Evolutionary conservation across 768 basidiomycete species (phyloP).

Genomic region (Clathrus columnatus): DNA sequence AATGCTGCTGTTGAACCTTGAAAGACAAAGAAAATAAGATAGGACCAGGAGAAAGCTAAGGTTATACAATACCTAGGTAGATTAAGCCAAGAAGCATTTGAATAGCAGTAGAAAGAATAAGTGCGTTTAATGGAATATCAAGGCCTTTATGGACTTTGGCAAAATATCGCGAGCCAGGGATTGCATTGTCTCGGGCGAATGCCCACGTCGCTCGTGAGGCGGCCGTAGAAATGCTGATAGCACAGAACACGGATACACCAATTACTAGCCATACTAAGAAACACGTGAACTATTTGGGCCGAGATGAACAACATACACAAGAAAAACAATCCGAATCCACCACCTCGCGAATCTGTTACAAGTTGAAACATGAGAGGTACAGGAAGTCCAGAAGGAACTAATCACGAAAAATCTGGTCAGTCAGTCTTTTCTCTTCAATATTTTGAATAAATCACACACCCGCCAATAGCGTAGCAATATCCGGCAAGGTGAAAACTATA

Average conservation of each 20-base stretch:
- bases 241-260: conserved; percentile 49
- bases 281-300: neutral
- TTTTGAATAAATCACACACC: conserved; percentile 26
- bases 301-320: neutral
- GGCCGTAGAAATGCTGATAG: conserved; percentile 57
- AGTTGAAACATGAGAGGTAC: conserved; percentile 54
- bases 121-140: conserved; percentile 51
- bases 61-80: conserved; percentile 33
- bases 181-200: conserved; percentile 58
- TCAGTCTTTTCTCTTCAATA: neutral
- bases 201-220: conserved; percentile 66
- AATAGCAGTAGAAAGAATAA: conserved; percentile 48
- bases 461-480: conserved; percentile 40
- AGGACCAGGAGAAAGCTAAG: neutral
- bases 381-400: conserved; percentile 54
- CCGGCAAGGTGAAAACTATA: conserved; percentile 57
- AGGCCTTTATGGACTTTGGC: conserved; percentile 31
- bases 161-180: conserved; percentile 45
- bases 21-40: neutral
- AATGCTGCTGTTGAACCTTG: conserved; percentile 46
- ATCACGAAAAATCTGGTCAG: neutral
- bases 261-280: conserved; percentile 31
- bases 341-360: conserved; percentile 51
- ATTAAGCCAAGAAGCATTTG: conserved; percentile 55
- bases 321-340: conserved; percentile 49